Percentiles rank a stretch among this genome's conserved stretches.
These are phyloP conservation scores for Ophiostoma ulmi DNA, from an alignment of 2,329 filamentous ascomycete species.

Conservation along the genomic window DNA sequence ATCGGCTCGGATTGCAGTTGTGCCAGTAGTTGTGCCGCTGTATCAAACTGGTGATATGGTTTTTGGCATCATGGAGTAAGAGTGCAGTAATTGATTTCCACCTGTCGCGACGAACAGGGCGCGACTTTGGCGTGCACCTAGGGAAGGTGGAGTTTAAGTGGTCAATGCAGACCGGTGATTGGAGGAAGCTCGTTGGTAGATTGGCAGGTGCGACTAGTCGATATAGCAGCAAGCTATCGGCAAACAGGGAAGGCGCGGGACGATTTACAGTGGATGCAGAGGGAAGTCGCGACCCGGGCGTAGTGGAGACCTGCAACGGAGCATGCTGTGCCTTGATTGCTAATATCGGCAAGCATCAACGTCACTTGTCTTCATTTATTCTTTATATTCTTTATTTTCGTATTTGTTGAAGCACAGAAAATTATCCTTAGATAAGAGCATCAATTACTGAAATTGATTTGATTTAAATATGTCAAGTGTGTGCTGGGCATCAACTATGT, in stretches of 20 bases:
- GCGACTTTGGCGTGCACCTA: neutral
- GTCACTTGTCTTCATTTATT: no score
- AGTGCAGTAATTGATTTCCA: neutral
- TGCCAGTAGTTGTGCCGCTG: neutral
- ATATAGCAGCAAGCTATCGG: neutral
- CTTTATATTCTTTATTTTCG: no score
- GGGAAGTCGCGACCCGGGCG: neutral
- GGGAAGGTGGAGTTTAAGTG: constrained; percentile 3
- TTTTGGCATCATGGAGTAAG: constrained; percentile 16
- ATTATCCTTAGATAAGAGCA: no score
- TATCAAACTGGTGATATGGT: constrained; percentile 5
- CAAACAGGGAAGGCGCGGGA: constrained; percentile 4
- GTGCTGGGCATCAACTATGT: neutral
- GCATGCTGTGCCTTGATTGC: neutral
- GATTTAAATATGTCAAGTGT: neutral
- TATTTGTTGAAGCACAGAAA: no score
- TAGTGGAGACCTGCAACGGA: neutral
- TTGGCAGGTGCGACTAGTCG: neutral
- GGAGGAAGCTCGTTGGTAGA: neutral
- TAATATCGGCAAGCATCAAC: neutral
- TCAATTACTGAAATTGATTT: neutral
- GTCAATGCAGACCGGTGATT: constrained; percentile 8
- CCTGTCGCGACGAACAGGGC: constrained; percentile 10
- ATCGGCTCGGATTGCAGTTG: neutral
- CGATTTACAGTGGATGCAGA: constrained; percentile 7